Percentiles rank a stretch among this genome's conserved stretches.
Evolutionary conservation across 2,329 filamentous ascomycete species (phyloP).

Genomic region (Neonectria punicea): DNA sequence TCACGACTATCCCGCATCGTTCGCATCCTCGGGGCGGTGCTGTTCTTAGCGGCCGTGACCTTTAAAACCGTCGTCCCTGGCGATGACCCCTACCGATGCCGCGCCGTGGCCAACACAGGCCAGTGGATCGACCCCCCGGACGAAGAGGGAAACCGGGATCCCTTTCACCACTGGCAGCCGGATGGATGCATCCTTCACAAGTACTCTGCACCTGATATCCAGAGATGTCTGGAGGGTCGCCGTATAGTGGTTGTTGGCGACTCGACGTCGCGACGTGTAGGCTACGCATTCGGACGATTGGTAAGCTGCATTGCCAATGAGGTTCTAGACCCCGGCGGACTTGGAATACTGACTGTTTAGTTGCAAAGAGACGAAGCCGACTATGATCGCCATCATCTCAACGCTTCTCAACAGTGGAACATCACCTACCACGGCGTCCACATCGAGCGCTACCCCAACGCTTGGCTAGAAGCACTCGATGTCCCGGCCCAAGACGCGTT

Average conservation of each 20-base stretch:
- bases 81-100: slow-evolving; percentile 63
- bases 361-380: slow-evolving; percentile 2
- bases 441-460: slow-evolving; percentile 6
- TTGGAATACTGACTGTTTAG: neutral
- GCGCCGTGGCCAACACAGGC: slow-evolving; percentile 59
- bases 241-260: slow-evolving; percentile 68
- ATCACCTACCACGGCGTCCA: slow-evolving; percentile 17
- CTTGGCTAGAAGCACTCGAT: slow-evolving; percentile 7
- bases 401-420: neutral
- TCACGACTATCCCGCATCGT: neutral
- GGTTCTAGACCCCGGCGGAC: neutral
- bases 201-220: slow-evolving; percentile 61
- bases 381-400: neutral
- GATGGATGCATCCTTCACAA: slow-evolving; percentile 66
- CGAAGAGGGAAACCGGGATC: slow-evolving; percentile 38
- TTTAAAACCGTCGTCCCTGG: slow-evolving; percentile 8
- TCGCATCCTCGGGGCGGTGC: neutral
- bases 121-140: slow-evolving; percentile 55
- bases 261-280: slow-evolving; percentile 66
- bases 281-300: slow-evolving; percentile 50
- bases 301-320: neutral
- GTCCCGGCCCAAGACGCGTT: slow-evolving; percentile 35
- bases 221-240: slow-evolving; percentile 60
- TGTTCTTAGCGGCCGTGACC: neutral
- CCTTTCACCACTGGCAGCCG: slow-evolving; percentile 65